Percentiles rank a stretch among this genome's conserved stretches.
Conservation (phyloP, 2,329 filamentous ascomycete species). For the Diaporthe destruens region DNA sequence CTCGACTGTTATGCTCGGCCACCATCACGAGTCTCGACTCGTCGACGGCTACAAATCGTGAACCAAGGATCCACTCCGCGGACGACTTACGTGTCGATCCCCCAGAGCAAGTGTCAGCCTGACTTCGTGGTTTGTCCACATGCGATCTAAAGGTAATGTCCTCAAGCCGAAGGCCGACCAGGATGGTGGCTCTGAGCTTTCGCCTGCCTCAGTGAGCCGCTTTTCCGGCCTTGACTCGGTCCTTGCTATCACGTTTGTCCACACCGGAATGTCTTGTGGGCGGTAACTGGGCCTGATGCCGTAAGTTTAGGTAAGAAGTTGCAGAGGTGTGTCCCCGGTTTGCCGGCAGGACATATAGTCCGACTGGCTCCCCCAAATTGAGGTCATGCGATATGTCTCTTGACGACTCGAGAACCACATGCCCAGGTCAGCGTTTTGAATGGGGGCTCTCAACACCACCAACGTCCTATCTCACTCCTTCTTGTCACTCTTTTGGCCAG, state of each 20-base stretch:
- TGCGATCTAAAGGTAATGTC: not conserved
- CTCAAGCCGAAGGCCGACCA: not conserved
- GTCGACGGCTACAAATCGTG: not conserved
- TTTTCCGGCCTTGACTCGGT: constrained; percentile 36
- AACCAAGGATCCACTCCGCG: not conserved
- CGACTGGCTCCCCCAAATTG: constrained; percentile 1
- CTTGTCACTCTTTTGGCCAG: constrained; percentile 36
- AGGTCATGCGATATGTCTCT: constrained; percentile 39
- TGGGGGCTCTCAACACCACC: constrained; percentile 20
- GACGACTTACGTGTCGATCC: not conserved
- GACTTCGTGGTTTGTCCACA: constrained; percentile 31
- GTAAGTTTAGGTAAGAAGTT: constrained; percentile 19
- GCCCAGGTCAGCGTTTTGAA: constrained; percentile 38
- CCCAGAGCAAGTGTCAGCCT: not conserved
- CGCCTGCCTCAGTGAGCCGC: constrained; percentile 16
- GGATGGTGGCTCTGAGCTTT: constrained; percentile 9
- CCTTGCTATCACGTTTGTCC: constrained; percentile 9
- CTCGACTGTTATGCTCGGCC: not conserved
- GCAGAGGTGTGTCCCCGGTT: not conserved
- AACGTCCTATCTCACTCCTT: not conserved
- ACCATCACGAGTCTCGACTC: constrained; percentile 24
- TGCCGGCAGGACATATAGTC: constrained; percentile 28
- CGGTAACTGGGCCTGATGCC: not conserved
- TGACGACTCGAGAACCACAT: constrained; percentile 38
- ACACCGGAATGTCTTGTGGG: not conserved